These are phyloP conservation scores for Marvania coccoides DNA, from an alignment of 139 green algal genomes.

Conservation along the genomic window DNA sequence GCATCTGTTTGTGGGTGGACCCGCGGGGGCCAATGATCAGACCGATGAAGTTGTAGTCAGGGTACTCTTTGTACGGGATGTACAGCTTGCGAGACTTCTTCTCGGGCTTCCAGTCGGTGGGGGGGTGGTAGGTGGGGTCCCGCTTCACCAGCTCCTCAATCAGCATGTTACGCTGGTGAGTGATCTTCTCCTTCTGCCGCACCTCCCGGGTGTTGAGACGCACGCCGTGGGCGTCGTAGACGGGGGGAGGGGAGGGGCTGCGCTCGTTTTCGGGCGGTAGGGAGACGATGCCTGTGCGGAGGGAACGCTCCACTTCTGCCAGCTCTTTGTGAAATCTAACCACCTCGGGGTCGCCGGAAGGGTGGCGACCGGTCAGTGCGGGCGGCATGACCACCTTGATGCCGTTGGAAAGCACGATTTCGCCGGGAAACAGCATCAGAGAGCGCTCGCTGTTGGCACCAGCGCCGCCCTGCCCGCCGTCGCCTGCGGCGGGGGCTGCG, in stretches of 20 bases:
- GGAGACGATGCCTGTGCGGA: conserved; percentile 33
- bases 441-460: background rate
- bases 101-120: conserved; percentile 49
- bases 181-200: conserved; percentile 67
- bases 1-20: conserved; percentile 98
- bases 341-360: conserved; percentile 36
- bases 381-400: conserved; percentile 34
- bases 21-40: conserved; percentile 98
- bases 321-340: conserved; percentile 34
- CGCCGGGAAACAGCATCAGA: conserved; percentile 20
- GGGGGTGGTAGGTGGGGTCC: conserved; percentile 76
- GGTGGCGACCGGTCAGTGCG: conserved; percentile 16
- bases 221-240: conserved; percentile 86
- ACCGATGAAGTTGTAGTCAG: conserved; percentile 97
- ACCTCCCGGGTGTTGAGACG: conserved; percentile 88
- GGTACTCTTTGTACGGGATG: conserved; percentile 87
- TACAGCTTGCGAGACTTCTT: conserved; percentile 84
- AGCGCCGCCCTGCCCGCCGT: background rate
- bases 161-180: conserved; percentile 48
- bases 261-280: conserved; percentile 71
- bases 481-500: background rate
- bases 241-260: conserved; percentile 80
- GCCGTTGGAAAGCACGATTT: conserved; percentile 28
- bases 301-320: conserved; percentile 34
- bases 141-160: conserved; percentile 91